These are phyloP conservation scores for Penicillium cataractarum DNA, from an alignment of 495 filamentous ascomycete species.

Conservation along the genomic window DNA sequence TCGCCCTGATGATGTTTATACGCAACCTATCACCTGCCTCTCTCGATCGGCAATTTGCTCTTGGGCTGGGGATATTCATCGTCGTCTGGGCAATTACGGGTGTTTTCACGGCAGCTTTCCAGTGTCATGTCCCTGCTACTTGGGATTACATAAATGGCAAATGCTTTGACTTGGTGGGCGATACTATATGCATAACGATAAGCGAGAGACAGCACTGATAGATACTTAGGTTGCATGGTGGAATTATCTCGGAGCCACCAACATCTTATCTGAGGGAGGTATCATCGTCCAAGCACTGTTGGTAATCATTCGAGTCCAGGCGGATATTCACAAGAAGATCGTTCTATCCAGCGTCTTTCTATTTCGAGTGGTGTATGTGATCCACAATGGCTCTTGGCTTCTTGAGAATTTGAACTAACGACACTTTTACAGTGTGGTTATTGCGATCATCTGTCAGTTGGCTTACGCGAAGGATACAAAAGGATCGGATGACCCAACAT, in stretches of 20 bases:
- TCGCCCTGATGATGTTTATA: constrained; percentile 38
- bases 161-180: constrained; percentile 43
- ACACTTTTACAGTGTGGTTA: constrained; percentile 30
- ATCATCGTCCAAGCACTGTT: constrained; percentile 42
- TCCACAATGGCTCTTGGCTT: background rate
- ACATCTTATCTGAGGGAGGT: constrained; percentile 46
- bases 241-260: constrained; percentile 44
- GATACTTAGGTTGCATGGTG: constrained; percentile 37
- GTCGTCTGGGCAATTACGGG: constrained; percentile 37
- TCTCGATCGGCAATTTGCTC: constrained; percentile 26
- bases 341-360: constrained; percentile 38
- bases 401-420: background rate
- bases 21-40: constrained; percentile 25
- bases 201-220: constrained; percentile 6
- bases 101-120: constrained; percentile 43
- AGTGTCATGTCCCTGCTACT: constrained; percentile 40
- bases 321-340: constrained; percentile 33
- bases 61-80: constrained; percentile 29
- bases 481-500: constrained; percentile 24
- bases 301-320: constrained; percentile 42
- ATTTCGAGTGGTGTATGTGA: constrained; percentile 40
- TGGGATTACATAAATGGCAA: constrained; percentile 41
- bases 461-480: constrained; percentile 25
- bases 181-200: no score
- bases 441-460: constrained; percentile 39